These are phyloP conservation scores for Colletotrichum siamense DNA, from an alignment of 2,329 filamentous ascomycete species.

Conservation along the genomic window DNA sequence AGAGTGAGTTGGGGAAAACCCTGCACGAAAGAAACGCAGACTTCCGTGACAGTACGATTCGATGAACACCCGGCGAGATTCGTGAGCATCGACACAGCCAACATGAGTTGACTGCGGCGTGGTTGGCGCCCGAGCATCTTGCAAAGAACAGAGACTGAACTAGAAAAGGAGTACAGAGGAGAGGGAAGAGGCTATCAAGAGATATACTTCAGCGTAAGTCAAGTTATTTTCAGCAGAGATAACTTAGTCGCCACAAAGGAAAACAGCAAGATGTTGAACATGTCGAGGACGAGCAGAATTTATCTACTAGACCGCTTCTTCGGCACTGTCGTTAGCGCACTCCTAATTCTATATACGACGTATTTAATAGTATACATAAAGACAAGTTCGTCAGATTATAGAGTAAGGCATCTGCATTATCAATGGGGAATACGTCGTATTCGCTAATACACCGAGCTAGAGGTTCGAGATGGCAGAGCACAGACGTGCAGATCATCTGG, in stretches of 20 bases:
- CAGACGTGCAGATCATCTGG: neutral
- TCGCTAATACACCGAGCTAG: neutral
- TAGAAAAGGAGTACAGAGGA: neutral
- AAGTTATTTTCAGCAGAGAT: neutral
- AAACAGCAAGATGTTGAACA: neutral
- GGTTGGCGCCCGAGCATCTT: neutral
- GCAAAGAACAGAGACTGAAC: neutral
- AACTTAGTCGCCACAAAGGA: neutral
- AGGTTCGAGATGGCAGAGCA: neutral
- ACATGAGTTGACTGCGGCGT: neutral
- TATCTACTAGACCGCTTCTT: neutral
- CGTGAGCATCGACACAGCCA: neutral
- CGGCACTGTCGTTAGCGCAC: neutral
- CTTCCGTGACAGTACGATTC: neutral
- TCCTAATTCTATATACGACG: neutral
- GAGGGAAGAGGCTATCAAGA: neutral
- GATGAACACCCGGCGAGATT: neutral
- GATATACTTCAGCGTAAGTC: neutral
- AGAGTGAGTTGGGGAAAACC: neutral
- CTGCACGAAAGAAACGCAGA: neutral
- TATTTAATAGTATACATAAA: neutral
- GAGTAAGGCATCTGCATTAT: neutral
- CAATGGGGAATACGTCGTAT: neutral
- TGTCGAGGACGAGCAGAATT: neutral
- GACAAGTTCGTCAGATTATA: neutral